Evolutionary conservation across 768 basidiomycete genomes (phyloP).

Genomic region (Cyclocybe cylindracea): DNA sequence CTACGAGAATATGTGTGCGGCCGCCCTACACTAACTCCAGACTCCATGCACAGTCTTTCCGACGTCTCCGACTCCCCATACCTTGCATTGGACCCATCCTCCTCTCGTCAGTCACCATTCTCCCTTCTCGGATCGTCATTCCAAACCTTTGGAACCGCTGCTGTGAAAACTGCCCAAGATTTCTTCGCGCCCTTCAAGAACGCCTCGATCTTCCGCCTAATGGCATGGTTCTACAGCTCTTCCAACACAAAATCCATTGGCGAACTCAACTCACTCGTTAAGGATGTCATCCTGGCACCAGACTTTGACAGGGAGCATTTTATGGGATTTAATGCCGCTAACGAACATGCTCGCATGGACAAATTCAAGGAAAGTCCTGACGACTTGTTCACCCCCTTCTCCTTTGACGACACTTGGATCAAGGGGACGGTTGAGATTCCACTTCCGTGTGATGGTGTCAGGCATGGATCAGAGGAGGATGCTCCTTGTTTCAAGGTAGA

Average conservation of each 20-base stretch:
- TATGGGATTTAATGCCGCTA: conserved; percentile 14
- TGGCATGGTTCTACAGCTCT: conserved; percentile 22
- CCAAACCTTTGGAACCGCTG: too few species aligned
- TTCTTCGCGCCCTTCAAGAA: conserved; percentile 20
- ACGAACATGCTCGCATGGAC: conserved; percentile 15
- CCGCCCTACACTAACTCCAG: too few species aligned
- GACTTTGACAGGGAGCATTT: conserved; percentile 25
- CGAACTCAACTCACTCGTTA: conserved; percentile 21
- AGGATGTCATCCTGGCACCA: conserved; percentile 20
- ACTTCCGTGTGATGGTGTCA: conserved; percentile 18
- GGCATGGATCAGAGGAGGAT: conserved; percentile 17
- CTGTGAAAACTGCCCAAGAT: background rate
- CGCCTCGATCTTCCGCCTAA: conserved; percentile 16
- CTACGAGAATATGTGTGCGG: too few species aligned
- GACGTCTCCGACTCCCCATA: too few species aligned
- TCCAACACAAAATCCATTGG: conserved; percentile 18
- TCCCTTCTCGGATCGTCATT: too few species aligned
- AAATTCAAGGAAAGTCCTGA: conserved; percentile 5
- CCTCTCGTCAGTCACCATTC: too few species aligned
- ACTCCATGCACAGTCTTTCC: too few species aligned
- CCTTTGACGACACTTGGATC: conserved; percentile 20
- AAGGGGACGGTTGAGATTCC: conserved; percentile 18
- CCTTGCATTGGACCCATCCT: too few species aligned
- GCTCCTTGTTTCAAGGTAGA: conserved; percentile 30
- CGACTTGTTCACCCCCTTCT: conserved; percentile 6